phyloP scores from a whole-genome alignment of 345 rosid genomes.

The Streptanthus diversifolius region DNA sequence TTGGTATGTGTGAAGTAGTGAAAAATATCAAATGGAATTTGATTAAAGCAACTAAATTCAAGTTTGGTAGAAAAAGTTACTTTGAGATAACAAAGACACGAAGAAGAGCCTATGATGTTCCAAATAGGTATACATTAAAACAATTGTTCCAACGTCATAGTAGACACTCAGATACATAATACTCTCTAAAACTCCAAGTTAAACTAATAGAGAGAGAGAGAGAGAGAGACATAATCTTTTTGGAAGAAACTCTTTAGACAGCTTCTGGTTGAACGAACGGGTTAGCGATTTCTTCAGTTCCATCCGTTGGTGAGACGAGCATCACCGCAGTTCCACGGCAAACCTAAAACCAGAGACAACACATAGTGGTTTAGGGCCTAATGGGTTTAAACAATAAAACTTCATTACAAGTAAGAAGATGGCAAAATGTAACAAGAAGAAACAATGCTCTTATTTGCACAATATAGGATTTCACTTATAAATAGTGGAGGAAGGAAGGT shows the following conservation, averaged over 20 bases:
- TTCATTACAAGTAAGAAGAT: neutral
- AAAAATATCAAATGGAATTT: neutral
- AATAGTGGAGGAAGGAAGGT: neutral
- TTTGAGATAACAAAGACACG: neutral
- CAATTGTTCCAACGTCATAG: neutral
- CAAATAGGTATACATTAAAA: neutral
- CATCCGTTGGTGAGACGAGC: slow-evolving; percentile 98
- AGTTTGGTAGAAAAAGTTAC: neutral
- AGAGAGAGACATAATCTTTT: neutral
- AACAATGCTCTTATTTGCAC: neutral
- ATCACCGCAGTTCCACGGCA: slow-evolving; percentile 98
- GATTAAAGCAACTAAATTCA: neutral
- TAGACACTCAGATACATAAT: slow-evolving; percentile 2
- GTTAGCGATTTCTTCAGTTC: slow-evolving; percentile 96
- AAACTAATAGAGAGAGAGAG: slow-evolving; percentile 2
- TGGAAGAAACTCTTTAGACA: slow-evolving; percentile 41
- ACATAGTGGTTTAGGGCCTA: neutral
- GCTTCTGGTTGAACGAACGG: slow-evolving; percentile 91
- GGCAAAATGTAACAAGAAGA: neutral
- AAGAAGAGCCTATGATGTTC: neutral
- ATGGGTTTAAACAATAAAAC: neutral
- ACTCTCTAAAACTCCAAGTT: slow-evolving; percentile 3
- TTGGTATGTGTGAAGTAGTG: neutral
- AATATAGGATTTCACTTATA: neutral
- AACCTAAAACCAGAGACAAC: slow-evolving; percentile 46